Evolutionary conservation across 169 alveolate species (phyloP), one percentile per base, ranked within the genome.

Genomic region (Neospora caninum): DNA sequence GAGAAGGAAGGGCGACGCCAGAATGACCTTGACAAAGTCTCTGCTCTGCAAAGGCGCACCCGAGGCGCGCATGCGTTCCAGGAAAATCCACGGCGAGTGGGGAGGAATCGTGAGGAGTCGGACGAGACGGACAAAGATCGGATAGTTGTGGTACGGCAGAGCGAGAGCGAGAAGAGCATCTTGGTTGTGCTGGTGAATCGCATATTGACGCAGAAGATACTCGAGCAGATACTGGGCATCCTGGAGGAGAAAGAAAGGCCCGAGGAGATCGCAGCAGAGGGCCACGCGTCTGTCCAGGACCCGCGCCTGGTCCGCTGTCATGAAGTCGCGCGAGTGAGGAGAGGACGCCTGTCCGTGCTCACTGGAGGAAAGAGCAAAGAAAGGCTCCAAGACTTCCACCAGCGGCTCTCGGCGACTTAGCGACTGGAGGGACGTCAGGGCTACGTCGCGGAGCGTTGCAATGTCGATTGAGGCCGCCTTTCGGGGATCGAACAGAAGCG

Each of bases 231-330:
- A 41, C 38, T 82, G 89, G 67, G 89, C 67, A 36, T 82, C 89
- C 13, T 22, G 89, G 6, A 82, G 89, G 9, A 82, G 89, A 36
- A 82, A 82, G 64, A 82, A 82, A 2, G 89, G 89, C 6, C 89
- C 89, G 69, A 82, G 89, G 67, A 82, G 89, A 36, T 82, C 89
- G 64, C 89, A 82, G 41, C 89, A 82, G 43, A 82, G 25, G 4
- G 69, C 10, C 38, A 82, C 41, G 67, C 89, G 89, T 67, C 67
- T 6, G 7, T 82, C 89, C 22, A 42, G 36, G 25, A 36, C 67
- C 20, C 67, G 67, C 7, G 54, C 64, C 34, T 43, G 69, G 13
- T 22, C 53, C 29, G 34, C 43, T 22, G 67, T 25, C 53, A 43
- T 13, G 67, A 82, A 82, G 38, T 82, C 89, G 16, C 89, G 89